Evolutionary conservation across 768 basidiomycete genomes (phyloP).

Genomic region (Daedalea quercina): DNA sequence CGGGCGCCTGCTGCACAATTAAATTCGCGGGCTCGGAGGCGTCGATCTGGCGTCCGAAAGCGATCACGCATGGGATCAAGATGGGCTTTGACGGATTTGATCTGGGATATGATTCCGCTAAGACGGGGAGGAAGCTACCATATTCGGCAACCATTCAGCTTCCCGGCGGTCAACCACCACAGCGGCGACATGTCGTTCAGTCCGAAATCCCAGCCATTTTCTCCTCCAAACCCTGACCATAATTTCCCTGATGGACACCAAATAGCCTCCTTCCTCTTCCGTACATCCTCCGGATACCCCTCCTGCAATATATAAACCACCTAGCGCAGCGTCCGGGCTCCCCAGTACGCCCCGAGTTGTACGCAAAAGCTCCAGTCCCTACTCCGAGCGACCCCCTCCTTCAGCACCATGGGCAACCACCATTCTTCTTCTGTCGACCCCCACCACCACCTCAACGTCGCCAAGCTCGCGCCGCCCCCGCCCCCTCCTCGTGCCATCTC

Average conservation of each 20-base stretch:
- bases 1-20: neutral
- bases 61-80: neutral
- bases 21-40: no score
- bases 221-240: neutral
- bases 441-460: neutral
- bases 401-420: slow-evolving; percentile 14
- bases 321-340: neutral
- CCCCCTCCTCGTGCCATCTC: neutral
- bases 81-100: neutral
- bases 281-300: neutral
- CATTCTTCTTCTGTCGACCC: slow-evolving; percentile 8
- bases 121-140: neutral
- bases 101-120: neutral
- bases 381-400: neutral
- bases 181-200: neutral
- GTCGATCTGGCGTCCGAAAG: neutral
- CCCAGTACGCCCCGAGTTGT: neutral
- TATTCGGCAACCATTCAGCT: neutral
- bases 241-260: slow-evolving; percentile 1
- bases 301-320: neutral
- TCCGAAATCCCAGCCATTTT: neutral
- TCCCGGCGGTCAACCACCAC: slow-evolving; percentile 4
- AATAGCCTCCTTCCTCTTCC: neutral
- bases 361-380: neutral
- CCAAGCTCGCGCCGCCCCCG: neutral